Evolutionary conservation across 106 monocot species (phyloP).

Genomic region (Ottelia alismoides): DNA sequence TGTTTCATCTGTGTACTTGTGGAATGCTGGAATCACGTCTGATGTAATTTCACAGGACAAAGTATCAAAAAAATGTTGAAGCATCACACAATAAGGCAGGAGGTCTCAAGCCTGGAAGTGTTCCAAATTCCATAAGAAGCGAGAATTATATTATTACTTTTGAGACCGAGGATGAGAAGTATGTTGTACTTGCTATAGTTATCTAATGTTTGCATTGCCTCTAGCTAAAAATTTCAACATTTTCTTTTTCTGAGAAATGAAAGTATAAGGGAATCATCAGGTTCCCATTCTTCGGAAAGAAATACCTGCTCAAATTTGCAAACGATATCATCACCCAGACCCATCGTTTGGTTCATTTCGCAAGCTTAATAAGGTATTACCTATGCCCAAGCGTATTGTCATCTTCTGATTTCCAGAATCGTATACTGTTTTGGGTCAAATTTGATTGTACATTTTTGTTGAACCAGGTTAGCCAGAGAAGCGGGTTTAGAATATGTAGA

Average conservation of each 20-base stretch:
- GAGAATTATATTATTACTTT: conserved; percentile 91
- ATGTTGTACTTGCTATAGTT: conserved; percentile 3
- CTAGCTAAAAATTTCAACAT: neutral
- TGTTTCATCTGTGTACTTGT: no score
- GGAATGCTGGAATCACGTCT: no score
- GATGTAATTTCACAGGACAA: conserved; percentile 66
- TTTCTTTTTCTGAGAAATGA: no score
- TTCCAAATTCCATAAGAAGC: conserved; percentile 76
- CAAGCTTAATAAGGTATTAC: conserved; percentile 91
- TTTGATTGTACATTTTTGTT: neutral
- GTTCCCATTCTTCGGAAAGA: conserved; percentile 97
- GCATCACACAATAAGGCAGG: conserved; percentile 71
- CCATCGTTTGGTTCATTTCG: conserved; percentile 89
- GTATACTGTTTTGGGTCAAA: no score
- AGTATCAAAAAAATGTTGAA: conserved; percentile 97
- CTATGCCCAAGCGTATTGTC: neutral
- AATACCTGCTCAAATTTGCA: conserved; percentile 77
- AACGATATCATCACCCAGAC: conserved; percentile 55
- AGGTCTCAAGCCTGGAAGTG: conserved; percentile 43
- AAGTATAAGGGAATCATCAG: no score
- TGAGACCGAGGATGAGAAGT: conserved; percentile 99
- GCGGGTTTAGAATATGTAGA: conserved; percentile 91
- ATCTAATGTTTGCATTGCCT: neutral
- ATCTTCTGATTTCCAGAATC: neutral
- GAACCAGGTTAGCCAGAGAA: conserved; percentile 91